Percentiles rank a stretch among this genome's conserved stretches.
These are phyloP conservation scores for Solioccasus polychromus DNA, from an alignment of 768 basidiomycete species.

Conservation along the genomic window DNA sequence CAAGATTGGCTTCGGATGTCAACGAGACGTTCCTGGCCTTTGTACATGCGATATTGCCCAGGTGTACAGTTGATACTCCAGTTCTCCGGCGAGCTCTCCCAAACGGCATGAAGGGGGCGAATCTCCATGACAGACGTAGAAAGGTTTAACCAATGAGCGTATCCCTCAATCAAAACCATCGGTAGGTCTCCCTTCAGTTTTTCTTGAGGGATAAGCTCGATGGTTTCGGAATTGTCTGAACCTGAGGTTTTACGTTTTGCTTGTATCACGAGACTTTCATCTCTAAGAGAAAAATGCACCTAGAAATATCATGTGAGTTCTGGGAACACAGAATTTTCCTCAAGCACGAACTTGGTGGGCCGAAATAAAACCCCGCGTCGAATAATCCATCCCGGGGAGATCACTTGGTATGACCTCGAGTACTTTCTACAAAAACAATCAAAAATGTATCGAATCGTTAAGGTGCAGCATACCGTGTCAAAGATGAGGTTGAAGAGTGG, in stretches of 20 bases:
- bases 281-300: constrained; percentile 24
- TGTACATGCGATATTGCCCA: constrained; percentile 7
- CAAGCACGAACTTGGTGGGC: constrained; percentile 18
- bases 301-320: not conserved
- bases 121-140: constrained; percentile 23
- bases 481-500: constrained; percentile 21
- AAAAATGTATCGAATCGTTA: not conserved
- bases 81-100: constrained; percentile 25
- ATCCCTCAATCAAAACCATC: constrained; percentile 13
- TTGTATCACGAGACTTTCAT: constrained; percentile 17
- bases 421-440: constrained; percentile 15
- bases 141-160: constrained; percentile 34
- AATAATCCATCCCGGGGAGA: constrained; percentile 25
- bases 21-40: constrained; percentile 14
- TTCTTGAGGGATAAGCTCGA: constrained; percentile 25
- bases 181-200: constrained; percentile 27
- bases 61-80: constrained; percentile 23
- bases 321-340: not conserved
- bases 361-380: constrained; percentile 15
- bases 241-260: constrained; percentile 1
- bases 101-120: constrained; percentile 23
- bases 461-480: constrained; percentile 11
- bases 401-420: constrained; percentile 24
- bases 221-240: not conserved
- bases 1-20: constrained; percentile 28